These are phyloP conservation scores for Apiotrichum mycotoxinovorans DNA, from an alignment of 1,284 basidiomycete genomes.

Conservation along the genomic window DNA sequence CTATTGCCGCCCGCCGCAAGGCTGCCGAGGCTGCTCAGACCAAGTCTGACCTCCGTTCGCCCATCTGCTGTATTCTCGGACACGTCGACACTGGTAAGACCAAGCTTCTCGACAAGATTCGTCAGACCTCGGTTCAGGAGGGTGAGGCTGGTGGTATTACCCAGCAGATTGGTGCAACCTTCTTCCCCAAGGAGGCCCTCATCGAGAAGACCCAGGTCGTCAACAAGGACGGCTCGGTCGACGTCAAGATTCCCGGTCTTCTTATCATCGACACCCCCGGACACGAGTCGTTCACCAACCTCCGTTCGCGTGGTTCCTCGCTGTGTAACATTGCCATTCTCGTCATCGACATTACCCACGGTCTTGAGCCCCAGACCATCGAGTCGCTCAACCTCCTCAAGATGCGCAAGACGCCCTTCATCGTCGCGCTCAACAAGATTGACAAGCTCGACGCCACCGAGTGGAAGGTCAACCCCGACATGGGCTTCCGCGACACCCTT, in stretches of 20 bases:
- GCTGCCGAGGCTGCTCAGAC: conserved; percentile 80
- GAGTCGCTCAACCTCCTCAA: conserved; percentile 91
- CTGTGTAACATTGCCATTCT: conserved; percentile 99
- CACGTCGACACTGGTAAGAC: conserved; percentile 99
- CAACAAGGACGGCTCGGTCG: conserved; percentile 77
- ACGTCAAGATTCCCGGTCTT: conserved; percentile 96
- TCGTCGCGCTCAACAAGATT: conserved; percentile 92
- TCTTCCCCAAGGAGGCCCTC: conserved; percentile 97
- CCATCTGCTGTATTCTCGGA: conserved; percentile 98
- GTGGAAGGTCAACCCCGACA: conserved; percentile 90
- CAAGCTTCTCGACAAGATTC: conserved; percentile 98
- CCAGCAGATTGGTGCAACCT: conserved; percentile 99
- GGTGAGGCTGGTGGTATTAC: conserved; percentile 99
- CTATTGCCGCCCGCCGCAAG: conserved; percentile 76
- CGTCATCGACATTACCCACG: conserved; percentile 99
- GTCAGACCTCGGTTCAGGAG: conserved; percentile 99
- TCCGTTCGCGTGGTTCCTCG: conserved; percentile 92
- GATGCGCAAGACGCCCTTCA: conserved; percentile 97
- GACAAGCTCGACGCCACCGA: conserved; percentile 54
- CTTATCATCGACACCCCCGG: conserved; percentile 98
- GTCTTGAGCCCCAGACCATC: conserved; percentile 93
- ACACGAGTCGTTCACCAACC: conserved; percentile 98
- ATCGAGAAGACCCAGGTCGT: conserved; percentile 86
- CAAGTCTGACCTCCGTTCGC: conserved; percentile 88
- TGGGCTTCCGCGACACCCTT: conserved; percentile 86